Base-by-base conservation (phyloP, 2,329 filamentous ascomycete genomes). In the Gaeumannomyces tritici region DNA sequence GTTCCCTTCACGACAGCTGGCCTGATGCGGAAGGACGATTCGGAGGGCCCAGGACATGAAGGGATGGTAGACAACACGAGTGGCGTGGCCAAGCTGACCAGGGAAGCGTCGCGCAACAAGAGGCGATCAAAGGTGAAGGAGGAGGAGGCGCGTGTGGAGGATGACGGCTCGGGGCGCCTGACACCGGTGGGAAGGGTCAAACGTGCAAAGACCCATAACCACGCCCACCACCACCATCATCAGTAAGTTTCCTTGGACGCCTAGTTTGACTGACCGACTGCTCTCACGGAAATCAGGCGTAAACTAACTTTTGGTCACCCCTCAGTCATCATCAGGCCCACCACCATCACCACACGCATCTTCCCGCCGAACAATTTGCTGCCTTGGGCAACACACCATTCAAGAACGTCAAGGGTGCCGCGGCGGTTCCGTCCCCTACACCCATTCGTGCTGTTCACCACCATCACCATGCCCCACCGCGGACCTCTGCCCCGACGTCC, bases 121-220 rank as follows among this genome's bases (percentile, higher is more conserved):
- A 82, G 87, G 63, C 81, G 90, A 65, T 57, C 51, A 15, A 90
- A 91, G 72, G 77, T 87, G 2, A 91, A 91, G 70, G 90, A 96
- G 61, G 91, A 95, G 57, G 89, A 91, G 4, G 73, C 73, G 33
- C 83, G 82, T 65, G 79, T 80, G 35, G 91, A 86, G 64, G 90
- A 95, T 63, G 85, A 85, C 63, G 83, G 79, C 63, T 83, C 82
- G 42, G 87, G 86, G 29, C 79, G 85, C 67, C 78, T 78, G 15
- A 87, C 88, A 2, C 86, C 87, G 1, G 80, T 79, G 59, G 77
- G 79, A 56, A 82, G 83, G 63, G 74, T 79, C 62, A 90, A 92
- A 70, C 86, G 87, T 64, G 73, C 82, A 62, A 93, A 95, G 74
- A 86, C 87, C 59, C 78, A 84, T 64, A 75, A 76, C 29, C 81